These are phyloP conservation scores for Stemphylium vesicarium DNA, from an alignment of 2,329 filamentous ascomycete species.

Conservation along the genomic window DNA sequence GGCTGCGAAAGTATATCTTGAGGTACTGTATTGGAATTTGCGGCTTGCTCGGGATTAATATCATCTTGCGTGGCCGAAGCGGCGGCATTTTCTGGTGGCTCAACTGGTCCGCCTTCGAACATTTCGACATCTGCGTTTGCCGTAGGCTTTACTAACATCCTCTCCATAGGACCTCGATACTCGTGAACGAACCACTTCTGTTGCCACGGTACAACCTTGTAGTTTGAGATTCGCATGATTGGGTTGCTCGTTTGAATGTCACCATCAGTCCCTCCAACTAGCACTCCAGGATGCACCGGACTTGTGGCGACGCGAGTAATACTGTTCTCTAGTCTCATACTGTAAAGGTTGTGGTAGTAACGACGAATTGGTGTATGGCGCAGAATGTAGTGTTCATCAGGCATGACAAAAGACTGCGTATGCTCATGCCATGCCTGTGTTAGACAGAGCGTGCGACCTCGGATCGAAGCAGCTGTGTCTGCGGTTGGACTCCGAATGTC, in stretches of 20 bases:
- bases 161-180: slow-evolving; percentile 51
- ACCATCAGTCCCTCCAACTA: slow-evolving; percentile 61
- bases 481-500: slow-evolving; percentile 57
- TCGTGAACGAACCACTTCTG: slow-evolving; percentile 66
- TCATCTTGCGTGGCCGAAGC: background rate
- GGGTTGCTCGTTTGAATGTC: slow-evolving; percentile 60
- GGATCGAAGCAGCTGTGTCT: slow-evolving; percentile 55
- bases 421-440: slow-evolving; percentile 63
- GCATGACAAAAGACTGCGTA: slow-evolving; percentile 59
- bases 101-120: slow-evolving; percentile 4
- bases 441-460: slow-evolving; percentile 57
- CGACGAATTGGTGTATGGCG: slow-evolving; percentile 58
- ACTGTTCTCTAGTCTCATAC: slow-evolving; percentile 46
- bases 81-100: background rate
- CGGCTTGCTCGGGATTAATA: background rate
- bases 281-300: slow-evolving; percentile 60
- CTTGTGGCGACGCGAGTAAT: slow-evolving; percentile 56
- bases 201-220: slow-evolving; percentile 59
- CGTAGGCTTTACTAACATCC: slow-evolving; percentile 9
- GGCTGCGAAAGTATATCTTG: slow-evolving; percentile 27
- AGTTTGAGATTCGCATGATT: slow-evolving; percentile 57
- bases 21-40: slow-evolving; percentile 7
- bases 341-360: slow-evolving; percentile 56
- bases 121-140: slow-evolving; percentile 1
- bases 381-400: slow-evolving; percentile 62